phyloP scores from a whole-genome alignment of 345 rosid genomes.

The Orychophragmus violaceus region DNA sequence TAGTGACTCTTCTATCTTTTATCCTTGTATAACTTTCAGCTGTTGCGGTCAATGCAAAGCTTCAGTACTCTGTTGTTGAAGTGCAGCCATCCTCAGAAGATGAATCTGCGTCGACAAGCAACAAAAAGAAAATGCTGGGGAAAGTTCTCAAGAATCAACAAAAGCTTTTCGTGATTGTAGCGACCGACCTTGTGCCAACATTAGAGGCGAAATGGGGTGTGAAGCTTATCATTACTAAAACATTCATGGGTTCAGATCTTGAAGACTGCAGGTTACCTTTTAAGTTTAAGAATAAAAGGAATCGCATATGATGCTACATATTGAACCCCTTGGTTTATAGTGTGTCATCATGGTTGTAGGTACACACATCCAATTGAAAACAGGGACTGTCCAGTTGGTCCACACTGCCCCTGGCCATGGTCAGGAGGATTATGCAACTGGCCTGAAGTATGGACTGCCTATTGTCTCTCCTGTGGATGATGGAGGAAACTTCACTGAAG shows the following conservation, averaged over 20 bases:
- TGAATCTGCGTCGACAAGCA: constrained; percentile 36
- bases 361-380: constrained; percentile 72
- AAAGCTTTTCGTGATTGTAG: constrained; percentile 60
- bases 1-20: constrained; percentile 12
- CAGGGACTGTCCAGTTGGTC: constrained; percentile 80
- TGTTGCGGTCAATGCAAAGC: constrained; percentile 89
- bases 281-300: neutral
- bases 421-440: constrained; percentile 87
- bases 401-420: constrained; percentile 99
- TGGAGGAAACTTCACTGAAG: constrained; percentile 87
- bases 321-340: constrained; percentile 13
- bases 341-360: constrained; percentile 44
- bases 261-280: constrained; percentile 79
- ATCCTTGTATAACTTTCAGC: constrained; percentile 40
- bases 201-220: constrained; percentile 77
- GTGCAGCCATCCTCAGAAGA: constrained; percentile 43
- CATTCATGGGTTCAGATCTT: constrained; percentile 69
- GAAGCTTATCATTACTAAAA: constrained; percentile 62
- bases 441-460: constrained; percentile 80
- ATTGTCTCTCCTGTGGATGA: constrained; percentile 80
- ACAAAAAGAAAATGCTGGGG: constrained; percentile 48
- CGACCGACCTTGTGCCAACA: constrained; percentile 73
- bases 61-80: constrained; percentile 83
- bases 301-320: neutral
- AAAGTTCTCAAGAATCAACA: constrained; percentile 57